A percentile compares a stretch with the other conserved stretches of the same genome.
Evolutionary conservation across 345 rosid species (phyloP).

Genomic region (Mangifera indica): DNA sequence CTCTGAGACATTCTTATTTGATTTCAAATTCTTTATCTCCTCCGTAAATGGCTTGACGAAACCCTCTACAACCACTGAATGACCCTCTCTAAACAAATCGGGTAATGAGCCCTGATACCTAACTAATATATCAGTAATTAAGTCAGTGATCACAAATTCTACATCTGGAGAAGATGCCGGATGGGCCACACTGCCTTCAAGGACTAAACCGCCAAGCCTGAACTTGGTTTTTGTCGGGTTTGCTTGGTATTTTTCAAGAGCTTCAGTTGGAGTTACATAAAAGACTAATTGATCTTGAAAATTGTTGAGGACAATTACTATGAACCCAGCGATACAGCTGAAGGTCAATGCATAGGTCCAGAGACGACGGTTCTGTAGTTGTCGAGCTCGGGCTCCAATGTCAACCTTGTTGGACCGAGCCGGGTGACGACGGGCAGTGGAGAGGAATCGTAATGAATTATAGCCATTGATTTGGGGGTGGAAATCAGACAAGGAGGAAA

Average conservation of each 20-base stretch:
- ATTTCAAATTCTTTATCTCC: constrained; percentile 53
- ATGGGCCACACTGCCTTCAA: constrained; percentile 86
- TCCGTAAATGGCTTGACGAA: constrained; percentile 71
- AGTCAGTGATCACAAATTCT: constrained; percentile 90
- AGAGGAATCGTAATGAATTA: constrained; percentile 49
- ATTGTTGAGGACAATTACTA: constrained; percentile 74
- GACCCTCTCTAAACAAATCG: constrained; percentile 92
- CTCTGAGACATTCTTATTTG: constrained; percentile 49
- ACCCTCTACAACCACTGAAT: constrained; percentile 92
- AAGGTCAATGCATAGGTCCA: constrained; percentile 90
- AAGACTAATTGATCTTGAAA: constrained; percentile 90
- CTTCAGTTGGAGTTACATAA: constrained; percentile 82
- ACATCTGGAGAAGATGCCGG: constrained; percentile 68
- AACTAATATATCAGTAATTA: constrained; percentile 78
- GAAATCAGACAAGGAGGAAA: constrained; percentile 31
- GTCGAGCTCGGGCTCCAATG: constrained; percentile 82
- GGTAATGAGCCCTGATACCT: constrained; percentile 79
- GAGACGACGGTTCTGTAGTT: constrained; percentile 84
- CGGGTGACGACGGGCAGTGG: constrained; percentile 61
- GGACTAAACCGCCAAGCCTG: constrained; percentile 84
- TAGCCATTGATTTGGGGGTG: constrained; percentile 5
- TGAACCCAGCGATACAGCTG: constrained; percentile 84
- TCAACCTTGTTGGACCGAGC: constrained; percentile 59
- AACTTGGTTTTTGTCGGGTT: constrained; percentile 70
- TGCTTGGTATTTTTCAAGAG: constrained; percentile 66